A percentile compares a stretch with the other conserved stretches of the same genome.
Conservation (phyloP, 805 yeast genomes). For the Yarrowia yakushimensis region DNA sequence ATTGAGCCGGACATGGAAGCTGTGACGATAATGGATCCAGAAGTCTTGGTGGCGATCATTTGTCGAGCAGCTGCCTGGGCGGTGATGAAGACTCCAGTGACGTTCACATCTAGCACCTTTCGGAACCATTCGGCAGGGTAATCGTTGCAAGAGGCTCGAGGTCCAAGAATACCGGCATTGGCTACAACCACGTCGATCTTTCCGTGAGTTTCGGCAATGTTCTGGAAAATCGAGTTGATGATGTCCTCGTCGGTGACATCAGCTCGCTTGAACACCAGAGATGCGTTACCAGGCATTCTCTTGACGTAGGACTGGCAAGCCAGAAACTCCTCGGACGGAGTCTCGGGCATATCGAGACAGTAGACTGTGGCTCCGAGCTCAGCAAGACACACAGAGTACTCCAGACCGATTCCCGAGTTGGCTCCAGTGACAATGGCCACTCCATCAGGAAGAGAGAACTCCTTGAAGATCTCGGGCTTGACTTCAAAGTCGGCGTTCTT, state of each 20-base stretch:
- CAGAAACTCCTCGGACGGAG: constrained; percentile 33
- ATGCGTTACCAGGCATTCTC: constrained; percentile 37
- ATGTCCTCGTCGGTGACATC: constrained; percentile 52
- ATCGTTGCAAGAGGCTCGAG: constrained; percentile 47
- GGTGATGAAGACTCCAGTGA: constrained; percentile 68
- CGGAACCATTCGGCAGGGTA: constrained; percentile 58
- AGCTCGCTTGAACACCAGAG: constrained; percentile 38
- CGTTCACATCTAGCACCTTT: constrained; percentile 62
- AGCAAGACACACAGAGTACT: constrained; percentile 44
- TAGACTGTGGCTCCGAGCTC: constrained; percentile 46
- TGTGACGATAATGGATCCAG: constrained; percentile 76
- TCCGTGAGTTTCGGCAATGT: constrained; percentile 52
- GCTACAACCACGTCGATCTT: constrained; percentile 61
- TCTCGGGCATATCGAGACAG: constrained; percentile 35
- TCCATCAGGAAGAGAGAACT: constrained; percentile 45
- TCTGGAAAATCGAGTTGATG: constrained; percentile 42
- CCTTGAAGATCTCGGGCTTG: constrained; percentile 35
- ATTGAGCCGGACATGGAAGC: constrained; percentile 88
- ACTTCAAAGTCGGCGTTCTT: constrained; percentile 31
- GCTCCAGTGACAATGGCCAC: constrained; percentile 48
- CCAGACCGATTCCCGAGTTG: constrained; percentile 45
- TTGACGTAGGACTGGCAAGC: constrained; percentile 31
- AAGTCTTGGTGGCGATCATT: constrained; percentile 47
- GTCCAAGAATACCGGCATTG: constrained; percentile 63
- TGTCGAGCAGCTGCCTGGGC: constrained; percentile 63